Conservation (phyloP, 2,329 filamentous ascomycete species). For the Colletotrichum lupini region DNA sequence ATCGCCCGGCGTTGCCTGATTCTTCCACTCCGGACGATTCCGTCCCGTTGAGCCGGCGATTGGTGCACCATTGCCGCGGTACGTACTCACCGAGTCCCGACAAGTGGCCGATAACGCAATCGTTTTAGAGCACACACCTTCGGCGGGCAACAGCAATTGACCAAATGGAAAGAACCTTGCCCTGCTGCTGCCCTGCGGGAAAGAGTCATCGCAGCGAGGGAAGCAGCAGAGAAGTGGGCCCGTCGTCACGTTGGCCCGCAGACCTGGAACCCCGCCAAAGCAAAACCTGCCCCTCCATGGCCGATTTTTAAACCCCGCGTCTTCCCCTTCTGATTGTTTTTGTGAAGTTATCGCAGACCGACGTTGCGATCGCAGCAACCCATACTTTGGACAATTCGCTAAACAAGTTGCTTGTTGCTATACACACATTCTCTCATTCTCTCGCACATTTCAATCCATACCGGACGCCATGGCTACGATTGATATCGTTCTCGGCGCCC, state of each 20-base stretch:
- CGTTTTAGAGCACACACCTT: background rate
- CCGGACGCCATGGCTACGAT: conserved; percentile 39
- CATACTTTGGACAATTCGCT: conserved; percentile 28
- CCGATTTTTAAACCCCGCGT: conserved; percentile 35
- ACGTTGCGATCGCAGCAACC: conserved; percentile 36
- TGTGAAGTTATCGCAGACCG: conserved; percentile 36
- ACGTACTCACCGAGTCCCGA: background rate
- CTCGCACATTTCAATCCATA: background rate
- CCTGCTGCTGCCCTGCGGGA: too few species aligned
- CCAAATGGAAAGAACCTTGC: background rate
- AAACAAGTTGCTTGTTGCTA: conserved; percentile 26
- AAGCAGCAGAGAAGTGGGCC: background rate
- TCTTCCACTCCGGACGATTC: conserved; percentile 26
- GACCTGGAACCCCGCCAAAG: conserved; percentile 27
- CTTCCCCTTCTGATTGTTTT: conserved; percentile 34
- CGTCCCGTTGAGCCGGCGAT: conserved; percentile 17
- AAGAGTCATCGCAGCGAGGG: background rate
- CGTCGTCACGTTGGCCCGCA: background rate
- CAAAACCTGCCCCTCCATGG: conserved; percentile 36
- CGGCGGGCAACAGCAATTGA: background rate
- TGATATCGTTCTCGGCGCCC: conserved; percentile 49
- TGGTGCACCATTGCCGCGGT: conserved; percentile 22
- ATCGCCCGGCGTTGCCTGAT: conserved; percentile 13
- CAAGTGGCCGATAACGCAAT: conserved; percentile 26
- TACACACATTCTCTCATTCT: background rate